These are phyloP conservation scores for Paramecium sonneborni DNA, from an alignment of 73 alveolate species.

Conservation along the genomic window DNA sequence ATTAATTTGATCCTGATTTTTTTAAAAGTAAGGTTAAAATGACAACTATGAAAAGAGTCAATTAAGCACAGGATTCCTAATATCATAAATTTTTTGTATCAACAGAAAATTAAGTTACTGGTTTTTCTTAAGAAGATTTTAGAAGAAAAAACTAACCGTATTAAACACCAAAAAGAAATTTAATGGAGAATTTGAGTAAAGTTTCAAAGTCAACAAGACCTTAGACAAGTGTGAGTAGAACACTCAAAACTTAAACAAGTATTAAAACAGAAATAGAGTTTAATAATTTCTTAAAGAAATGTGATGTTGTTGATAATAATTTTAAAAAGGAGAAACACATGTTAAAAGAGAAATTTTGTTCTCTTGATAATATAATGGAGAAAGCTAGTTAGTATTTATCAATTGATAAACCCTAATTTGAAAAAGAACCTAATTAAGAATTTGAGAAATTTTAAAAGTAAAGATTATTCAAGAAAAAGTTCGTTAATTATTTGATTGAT, in stretches of 20 bases:
- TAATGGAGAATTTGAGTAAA: not conserved
- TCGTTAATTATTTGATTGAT: not conserved
- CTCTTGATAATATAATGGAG: not conserved
- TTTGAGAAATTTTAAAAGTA: slow-evolving; percentile 31
- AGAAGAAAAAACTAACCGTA: not conserved
- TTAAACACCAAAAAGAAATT: not conserved
- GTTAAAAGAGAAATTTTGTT: not conserved
- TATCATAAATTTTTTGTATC: not conserved
- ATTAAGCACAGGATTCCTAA: slow-evolving; percentile 16
- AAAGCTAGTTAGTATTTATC: not conserved
- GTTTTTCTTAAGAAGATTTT: not conserved
- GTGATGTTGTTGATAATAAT: not conserved
- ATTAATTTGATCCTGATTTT: slow-evolving; percentile 53
- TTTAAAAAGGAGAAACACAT: not conserved
- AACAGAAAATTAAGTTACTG: not conserved
- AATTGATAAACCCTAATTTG: slow-evolving; percentile 1
- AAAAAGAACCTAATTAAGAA: slow-evolving; percentile 21
- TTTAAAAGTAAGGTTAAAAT: slow-evolving; percentile 22
- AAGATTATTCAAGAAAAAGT: slow-evolving; percentile 27
- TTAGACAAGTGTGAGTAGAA: slow-evolving; percentile 33
- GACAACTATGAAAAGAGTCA: slow-evolving; percentile 56
- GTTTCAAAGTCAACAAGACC: slow-evolving; percentile 37
- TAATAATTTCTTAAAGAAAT: not conserved
- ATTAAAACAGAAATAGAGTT: not conserved
- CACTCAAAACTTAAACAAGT: not conserved